Percentiles rank a stretch among this genome's conserved stretches.
Conservation (phyloP, 2,329 filamentous ascomycete genomes). For the Talaromyces pinophilus region DNA sequence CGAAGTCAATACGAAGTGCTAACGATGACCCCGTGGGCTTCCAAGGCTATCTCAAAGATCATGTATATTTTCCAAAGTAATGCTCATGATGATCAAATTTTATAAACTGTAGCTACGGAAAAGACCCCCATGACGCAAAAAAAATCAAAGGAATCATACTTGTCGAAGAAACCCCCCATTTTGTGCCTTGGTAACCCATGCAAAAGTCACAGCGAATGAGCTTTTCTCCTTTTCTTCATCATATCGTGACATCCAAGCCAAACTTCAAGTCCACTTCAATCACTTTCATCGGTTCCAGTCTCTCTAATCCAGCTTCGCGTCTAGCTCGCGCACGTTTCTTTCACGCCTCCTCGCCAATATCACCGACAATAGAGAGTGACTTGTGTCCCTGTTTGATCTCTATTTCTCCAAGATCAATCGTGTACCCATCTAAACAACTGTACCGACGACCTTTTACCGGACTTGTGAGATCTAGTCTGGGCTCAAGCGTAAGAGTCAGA, state of each 20-base stretch:
- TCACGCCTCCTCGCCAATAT: background rate
- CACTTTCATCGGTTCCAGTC: background rate
- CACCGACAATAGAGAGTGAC: background rate
- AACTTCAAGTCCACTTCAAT: conserved; percentile 1
- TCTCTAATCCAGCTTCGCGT: background rate
- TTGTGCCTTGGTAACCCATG: background rate
- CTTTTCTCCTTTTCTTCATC: background rate
- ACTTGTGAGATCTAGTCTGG: background rate
- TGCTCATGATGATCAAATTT: too few species aligned
- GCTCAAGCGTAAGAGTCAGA: background rate
- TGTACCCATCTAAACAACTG: background rate
- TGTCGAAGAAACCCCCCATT: background rate
- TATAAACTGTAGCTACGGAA: too few species aligned
- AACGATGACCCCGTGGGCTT: too few species aligned
- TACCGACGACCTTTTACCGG: background rate
- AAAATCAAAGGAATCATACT: background rate
- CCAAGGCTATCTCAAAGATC: too few species aligned
- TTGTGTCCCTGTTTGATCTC: background rate
- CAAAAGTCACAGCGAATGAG: background rate
- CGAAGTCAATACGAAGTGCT: too few species aligned
- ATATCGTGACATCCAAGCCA: background rate
- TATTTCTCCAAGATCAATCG: background rate
- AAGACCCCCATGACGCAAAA: too few species aligned
- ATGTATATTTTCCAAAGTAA: too few species aligned
- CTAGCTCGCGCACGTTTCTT: background rate